Percentiles rank a stretch among this genome's conserved stretches.
These are phyloP conservation scores for Candida andamanensis DNA, from an alignment of 805 yeast genomes.

Conservation along the genomic window DNA sequence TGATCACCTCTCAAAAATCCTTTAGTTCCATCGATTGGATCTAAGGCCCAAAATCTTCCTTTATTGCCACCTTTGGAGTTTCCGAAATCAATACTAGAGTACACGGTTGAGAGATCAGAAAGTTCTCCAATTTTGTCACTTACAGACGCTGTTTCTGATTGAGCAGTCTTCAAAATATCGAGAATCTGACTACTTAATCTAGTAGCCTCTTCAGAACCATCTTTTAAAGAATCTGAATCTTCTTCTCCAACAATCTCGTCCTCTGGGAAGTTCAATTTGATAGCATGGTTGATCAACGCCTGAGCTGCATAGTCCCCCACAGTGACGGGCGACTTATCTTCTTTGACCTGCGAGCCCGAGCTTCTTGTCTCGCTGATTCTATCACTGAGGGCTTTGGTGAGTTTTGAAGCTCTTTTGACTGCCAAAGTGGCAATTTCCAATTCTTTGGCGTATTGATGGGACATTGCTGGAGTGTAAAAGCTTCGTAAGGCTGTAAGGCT, in stretches of 20 bases:
- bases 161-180: conserved; percentile 51
- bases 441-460: conserved; percentile 50
- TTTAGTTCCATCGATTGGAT: conserved; percentile 96
- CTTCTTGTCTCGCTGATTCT: conserved; percentile 40
- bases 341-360: conserved; percentile 65
- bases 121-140: conserved; percentile 37
- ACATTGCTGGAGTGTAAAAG: too few relatives aligned
- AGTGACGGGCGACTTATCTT: conserved; percentile 92
- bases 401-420: conserved; percentile 76
- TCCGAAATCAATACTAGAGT: conserved; percentile 72
- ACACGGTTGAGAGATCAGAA: conserved; percentile 43
- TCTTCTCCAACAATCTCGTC: conserved; percentile 96
- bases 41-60: conserved; percentile 94
- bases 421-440: conserved; percentile 80
- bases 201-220: conserved; percentile 34
- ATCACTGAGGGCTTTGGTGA: conserved; percentile 67
- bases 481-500: too few relatives aligned
- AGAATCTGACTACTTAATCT: conserved; percentile 53
- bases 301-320: conserved; percentile 96
- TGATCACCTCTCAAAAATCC: conserved; percentile 96
- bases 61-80: conserved; percentile 68
- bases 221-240: conserved; percentile 62
- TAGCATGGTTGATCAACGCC: conserved; percentile 83
- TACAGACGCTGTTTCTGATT: conserved; percentile 35
- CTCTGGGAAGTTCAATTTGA: conserved; percentile 69